phyloP scores from a whole-genome alignment of 164 flowering plant species.

The grape (Vitis vinifera) region ASM3070453v1 NC_081823.1:10586501-10587000 shows the following conservation, averaged over 20 bases:
- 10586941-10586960: slow-evolving; percentile 71
- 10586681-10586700: slow-evolving; percentile 50
- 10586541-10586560: slow-evolving; percentile 55
- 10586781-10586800: slow-evolving; percentile 30
- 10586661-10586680: slow-evolving; percentile 67
- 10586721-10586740: slow-evolving; percentile 36
- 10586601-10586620: slow-evolving; percentile 63
- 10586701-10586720: slow-evolving; percentile 36
- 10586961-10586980: slow-evolving; percentile 76
- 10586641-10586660: slow-evolving; percentile 82
- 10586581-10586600: slow-evolving; percentile 42
- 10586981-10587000: slow-evolving; percentile 88
- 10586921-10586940: slow-evolving; percentile 42
- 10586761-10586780: slow-evolving; percentile 69
- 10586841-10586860: slow-evolving; percentile 72
- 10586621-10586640: slow-evolving; percentile 62
- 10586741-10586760: slow-evolving; percentile 57
- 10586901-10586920: slow-evolving; percentile 66
- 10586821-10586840: slow-evolving; percentile 66
- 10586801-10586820: slow-evolving; percentile 60
- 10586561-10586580: slow-evolving; percentile 77
- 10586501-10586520: slow-evolving; percentile 66
- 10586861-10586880: slow-evolving; percentile 57
- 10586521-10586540: slow-evolving; percentile 67
- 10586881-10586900: slow-evolving; percentile 54